These are phyloP conservation scores for Huntiella moniliformis DNA, from an alignment of 2,329 filamentous ascomycete species.

Conservation along the genomic window DNA sequence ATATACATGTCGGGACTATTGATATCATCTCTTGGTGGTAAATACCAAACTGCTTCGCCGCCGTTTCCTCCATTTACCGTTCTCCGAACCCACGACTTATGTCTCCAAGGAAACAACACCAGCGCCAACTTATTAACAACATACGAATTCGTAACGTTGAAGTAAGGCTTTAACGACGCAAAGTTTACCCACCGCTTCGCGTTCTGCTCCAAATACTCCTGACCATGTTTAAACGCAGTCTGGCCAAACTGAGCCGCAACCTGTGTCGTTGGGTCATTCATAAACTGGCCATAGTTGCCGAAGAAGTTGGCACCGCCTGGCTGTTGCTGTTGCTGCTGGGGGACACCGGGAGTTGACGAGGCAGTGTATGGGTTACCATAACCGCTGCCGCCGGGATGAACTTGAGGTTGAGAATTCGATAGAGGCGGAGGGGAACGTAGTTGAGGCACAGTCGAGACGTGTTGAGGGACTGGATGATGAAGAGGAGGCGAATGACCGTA, in stretches of 20 bases:
- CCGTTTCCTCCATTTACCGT: slow-evolving; percentile 45
- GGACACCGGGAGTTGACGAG: slow-evolving; percentile 16
- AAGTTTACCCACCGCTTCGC: slow-evolving; percentile 74
- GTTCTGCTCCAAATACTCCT: slow-evolving; percentile 90
- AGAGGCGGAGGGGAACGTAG: slow-evolving; percentile 82
- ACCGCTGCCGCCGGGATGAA: slow-evolving; percentile 24
- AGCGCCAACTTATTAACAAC: slow-evolving; percentile 84
- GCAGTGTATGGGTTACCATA: slow-evolving; percentile 55
- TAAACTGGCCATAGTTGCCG: slow-evolving; percentile 73
- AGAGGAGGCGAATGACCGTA: slow-evolving; percentile 84
- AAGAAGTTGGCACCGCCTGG: slow-evolving; percentile 31
- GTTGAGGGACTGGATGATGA: slow-evolving; percentile 92
- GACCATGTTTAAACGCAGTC: slow-evolving; percentile 74
- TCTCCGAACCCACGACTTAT: slow-evolving; percentile 92
- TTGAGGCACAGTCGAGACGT: slow-evolving; percentile 94
- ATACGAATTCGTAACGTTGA: slow-evolving; percentile 96
- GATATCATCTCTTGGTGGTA: slow-evolving; percentile 83
- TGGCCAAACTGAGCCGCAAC: slow-evolving; percentile 90
- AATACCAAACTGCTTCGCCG: slow-evolving; percentile 57
- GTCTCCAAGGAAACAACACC: slow-evolving; percentile 92
- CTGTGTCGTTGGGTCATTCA: slow-evolving; percentile 87
- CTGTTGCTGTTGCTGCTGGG: not conserved
- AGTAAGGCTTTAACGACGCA: slow-evolving; percentile 90
- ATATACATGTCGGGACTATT: slow-evolving; percentile 99
- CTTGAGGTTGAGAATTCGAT: slow-evolving; percentile 43